Evolutionary conservation across 768 basidiomycete genomes (phyloP), one percentile per base, ranked within the genome.

Genomic region (Macrolepiota dolichaula): DNA sequence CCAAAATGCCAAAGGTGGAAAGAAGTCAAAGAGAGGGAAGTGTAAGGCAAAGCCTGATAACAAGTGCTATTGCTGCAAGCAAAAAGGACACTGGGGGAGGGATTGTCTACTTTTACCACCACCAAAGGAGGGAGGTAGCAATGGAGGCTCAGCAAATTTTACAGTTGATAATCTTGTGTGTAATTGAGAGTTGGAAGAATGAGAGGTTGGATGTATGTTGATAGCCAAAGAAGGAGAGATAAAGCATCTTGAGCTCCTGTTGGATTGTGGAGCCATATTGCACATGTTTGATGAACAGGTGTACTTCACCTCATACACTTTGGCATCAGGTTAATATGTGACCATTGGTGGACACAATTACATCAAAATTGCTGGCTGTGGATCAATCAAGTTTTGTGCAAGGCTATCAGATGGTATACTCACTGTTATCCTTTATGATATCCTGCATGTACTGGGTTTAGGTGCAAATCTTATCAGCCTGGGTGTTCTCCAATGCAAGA

Each of bases 401-500:
- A n/a, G 32, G 57, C 54, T 65, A 1, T 52, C 52, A 19, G 25
- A 47, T 46, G 62, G 51, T 36, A 46, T 10, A 15, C 57, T 53
- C 24, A 63, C 46, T 17, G 37, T 65, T 17, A 37, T 50, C 27
- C 63, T 68, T 15, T 52, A 61, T 44, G 36, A 54, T 49, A 62
- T 55, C 15, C 59, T 66, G 22, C 55, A 69, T 58, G 60, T 69
- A 29, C 67, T 67, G 11, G 4, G 56, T 15, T 62, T 68, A 22
- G 64, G 62, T 1, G 62, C 60, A 1, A 68, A 69, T 42, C 51
- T 68, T 1, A 59, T 69, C 62, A 66, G 68, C 38, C 58, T 66
- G 19, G 63, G 65, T 9, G 55, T 50, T 12, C 27, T 66, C 17
- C 62, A 67, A 52, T 37, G 27, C 11, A 40, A 35, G 2, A 62